A percentile compares a stretch with the other conserved stretches of the same genome.
These are phyloP conservation scores for Fusarium piperis DNA, from an alignment of 2,329 filamentous ascomycete species.

Conservation along the genomic window DNA sequence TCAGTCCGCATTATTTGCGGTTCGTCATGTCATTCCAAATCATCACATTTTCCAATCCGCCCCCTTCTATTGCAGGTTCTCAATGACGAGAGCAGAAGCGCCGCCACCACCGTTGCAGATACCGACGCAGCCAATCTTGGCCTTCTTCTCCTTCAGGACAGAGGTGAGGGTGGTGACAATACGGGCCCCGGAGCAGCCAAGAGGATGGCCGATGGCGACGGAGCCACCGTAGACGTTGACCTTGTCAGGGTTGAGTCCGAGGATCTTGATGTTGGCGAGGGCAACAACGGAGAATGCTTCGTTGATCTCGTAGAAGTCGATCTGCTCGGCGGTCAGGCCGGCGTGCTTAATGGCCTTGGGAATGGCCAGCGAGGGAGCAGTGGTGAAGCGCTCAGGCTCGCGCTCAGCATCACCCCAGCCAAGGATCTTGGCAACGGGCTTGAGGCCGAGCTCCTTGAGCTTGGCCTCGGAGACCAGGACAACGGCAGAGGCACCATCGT, in stretches of 20 bases:
- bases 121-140: constrained; percentile 90
- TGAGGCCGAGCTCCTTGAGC: constrained; percentile 89
- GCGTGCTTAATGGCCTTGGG: constrained; percentile 98
- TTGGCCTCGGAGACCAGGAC: constrained; percentile 95
- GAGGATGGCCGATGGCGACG: constrained; percentile 93
- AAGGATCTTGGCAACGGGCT: constrained; percentile 93
- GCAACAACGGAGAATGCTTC: constrained; percentile 98
- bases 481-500: constrained; percentile 91
- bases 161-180: constrained; percentile 91
- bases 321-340: constrained; percentile 76
- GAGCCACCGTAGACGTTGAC: constrained; percentile 96
- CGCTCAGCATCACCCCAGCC: constrained; percentile 97
- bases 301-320: constrained; percentile 99
- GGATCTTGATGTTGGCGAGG: constrained; percentile 93
- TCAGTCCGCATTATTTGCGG: constrained; percentile 25
- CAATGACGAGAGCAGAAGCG: constrained; percentile 91
- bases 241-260: constrained; percentile 81
- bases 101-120: constrained; percentile 99
- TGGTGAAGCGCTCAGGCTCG: constrained; percentile 94
- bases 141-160: constrained; percentile 89
- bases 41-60: constrained; percentile 26
- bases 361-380: constrained; percentile 90
- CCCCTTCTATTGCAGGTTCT: constrained; percentile 68
- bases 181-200: constrained; percentile 92
- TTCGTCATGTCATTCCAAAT: constrained; percentile 38